Percentiles rank a stretch among this genome's conserved stretches.
These are phyloP conservation scores for Chlamydomonas schloesseri DNA, from an alignment of 139 green algal species.

Conservation along the genomic window DNA sequence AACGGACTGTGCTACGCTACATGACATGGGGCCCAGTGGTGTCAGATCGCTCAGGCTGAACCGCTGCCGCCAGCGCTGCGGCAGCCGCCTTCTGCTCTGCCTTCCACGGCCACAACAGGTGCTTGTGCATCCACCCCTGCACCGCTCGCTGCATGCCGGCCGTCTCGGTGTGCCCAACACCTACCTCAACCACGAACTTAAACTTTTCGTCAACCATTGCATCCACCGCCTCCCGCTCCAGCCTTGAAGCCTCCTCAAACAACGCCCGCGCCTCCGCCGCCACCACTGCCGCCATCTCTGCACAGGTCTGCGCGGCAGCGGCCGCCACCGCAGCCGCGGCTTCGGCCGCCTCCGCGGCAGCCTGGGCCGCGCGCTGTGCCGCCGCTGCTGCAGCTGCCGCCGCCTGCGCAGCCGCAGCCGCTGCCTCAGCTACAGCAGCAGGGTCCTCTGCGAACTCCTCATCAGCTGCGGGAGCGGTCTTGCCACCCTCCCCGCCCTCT, in stretches of 20 bases:
- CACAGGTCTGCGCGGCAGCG: background rate
- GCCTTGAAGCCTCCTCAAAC: background rate
- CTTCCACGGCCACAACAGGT: constrained; percentile 27
- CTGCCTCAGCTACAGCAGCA: background rate
- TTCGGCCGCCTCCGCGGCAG: background rate
- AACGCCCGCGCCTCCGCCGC: background rate
- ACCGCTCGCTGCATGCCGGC: constrained; percentile 40
- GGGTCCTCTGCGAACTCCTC: too few species aligned
- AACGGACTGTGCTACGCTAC: background rate
- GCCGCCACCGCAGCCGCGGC: background rate
- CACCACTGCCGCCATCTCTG: constrained; percentile 1
- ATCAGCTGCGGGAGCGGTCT: too few species aligned
- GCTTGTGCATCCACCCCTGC: constrained; percentile 36
- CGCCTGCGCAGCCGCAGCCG: background rate
- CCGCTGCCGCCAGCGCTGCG: too few species aligned
- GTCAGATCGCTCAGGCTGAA: too few species aligned
- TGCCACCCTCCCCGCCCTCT: too few species aligned
- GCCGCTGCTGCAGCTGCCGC: background rate
- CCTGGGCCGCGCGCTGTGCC: background rate
- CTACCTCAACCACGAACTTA: constrained; percentile 20
- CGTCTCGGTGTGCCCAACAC: constrained; percentile 51
- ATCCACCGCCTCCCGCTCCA: background rate
- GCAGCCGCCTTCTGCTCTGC: background rate
- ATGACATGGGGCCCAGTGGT: background rate
- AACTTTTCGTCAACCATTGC: background rate